Evolutionary conservation across 2,329 filamentous ascomycete genomes (phyloP), one percentile per base, ranked within the genome.

Genomic region (Epichloe baconii): DNA sequence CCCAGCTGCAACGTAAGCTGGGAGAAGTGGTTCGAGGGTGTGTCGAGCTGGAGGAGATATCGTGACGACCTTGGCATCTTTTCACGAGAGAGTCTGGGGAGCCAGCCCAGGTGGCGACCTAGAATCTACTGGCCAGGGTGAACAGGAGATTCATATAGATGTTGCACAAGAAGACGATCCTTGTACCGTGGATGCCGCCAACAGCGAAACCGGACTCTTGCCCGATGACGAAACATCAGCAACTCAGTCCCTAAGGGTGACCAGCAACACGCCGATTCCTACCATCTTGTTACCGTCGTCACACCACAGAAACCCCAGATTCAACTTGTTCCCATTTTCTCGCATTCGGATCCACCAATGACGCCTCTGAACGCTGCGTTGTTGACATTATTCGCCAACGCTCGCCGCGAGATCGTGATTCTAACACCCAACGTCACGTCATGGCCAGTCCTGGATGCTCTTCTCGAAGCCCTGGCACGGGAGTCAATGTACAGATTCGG

Each of bases 1-100:
- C 87, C 87, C 0, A 88, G 84, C 58, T 90, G 86, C 65, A 94
- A 94, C 58, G 79, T 94, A 4, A 89, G 85, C 60, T 93, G 85
- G 85, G 88, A 93, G 65, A 68, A 79, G n/a, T 94, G 88, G 88
- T 83, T 91, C 26, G 88, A 94, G 64, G 83, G 0, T 87, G 83
- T 51, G 69, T 91, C 3, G 79, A 81, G 50, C 66, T 91, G 11
- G 71, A 72, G 6, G 86, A 0, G 70, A 74, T 0, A 71, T 84
- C 0, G 79, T 88, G 0, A 58, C 64, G 4, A 71, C 75, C n/a
- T 75, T 93, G 40, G 56, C 85, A 42, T 63, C 70, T 2, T 91
- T 91, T 60, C 88, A 86, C 66, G 62, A 71, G 8, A 63, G 68
- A 1, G 83, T 88, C n/a, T 93, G 88, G 88, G 75, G 57, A 34